These are phyloP conservation scores for Saccharomyces hybrid DNA, from an alignment of 1,139 yeast genomes.

Conservation along the genomic window DNA sequence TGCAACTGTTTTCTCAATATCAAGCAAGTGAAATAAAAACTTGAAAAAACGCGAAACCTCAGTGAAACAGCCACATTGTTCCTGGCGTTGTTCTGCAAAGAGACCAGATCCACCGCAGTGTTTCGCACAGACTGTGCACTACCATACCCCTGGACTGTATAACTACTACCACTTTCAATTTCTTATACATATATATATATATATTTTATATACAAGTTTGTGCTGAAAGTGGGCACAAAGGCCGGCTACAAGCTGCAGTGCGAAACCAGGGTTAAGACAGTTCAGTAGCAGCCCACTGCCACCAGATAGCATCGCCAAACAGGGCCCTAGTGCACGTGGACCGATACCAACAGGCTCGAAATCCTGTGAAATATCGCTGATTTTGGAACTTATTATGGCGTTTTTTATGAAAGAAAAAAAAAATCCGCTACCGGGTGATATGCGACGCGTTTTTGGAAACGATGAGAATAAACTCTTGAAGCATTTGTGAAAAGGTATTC, in stretches of 20 bases:
- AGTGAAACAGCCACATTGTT: background rate
- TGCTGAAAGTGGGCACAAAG: background rate
- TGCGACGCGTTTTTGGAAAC: conserved; percentile 1
- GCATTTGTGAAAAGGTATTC: background rate
- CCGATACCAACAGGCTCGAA: background rate
- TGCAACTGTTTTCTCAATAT: background rate
- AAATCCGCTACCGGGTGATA: background rate
- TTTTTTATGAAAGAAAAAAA: background rate
- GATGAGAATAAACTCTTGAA: background rate
- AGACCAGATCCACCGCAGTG: background rate
- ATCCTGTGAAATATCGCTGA: background rate
- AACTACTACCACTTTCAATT: background rate
- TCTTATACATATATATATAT: background rate
- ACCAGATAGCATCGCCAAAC: background rate
- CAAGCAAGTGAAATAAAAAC: background rate
- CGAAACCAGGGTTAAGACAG: background rate
- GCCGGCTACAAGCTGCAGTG: background rate
- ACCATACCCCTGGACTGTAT: background rate
- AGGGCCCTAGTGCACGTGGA: background rate
- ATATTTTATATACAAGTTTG: background rate
- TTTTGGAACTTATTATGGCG: background rate
- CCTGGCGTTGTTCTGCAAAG: background rate
- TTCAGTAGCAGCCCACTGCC: background rate
- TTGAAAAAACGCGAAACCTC: background rate
- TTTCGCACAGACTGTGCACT: background rate